Percentiles rank a stretch among this genome's conserved stretches.
These are phyloP conservation scores for Rhododendron mucronatum DNA, from an alignment of 148 eudicot genomes.

Conservation along the genomic window DNA sequence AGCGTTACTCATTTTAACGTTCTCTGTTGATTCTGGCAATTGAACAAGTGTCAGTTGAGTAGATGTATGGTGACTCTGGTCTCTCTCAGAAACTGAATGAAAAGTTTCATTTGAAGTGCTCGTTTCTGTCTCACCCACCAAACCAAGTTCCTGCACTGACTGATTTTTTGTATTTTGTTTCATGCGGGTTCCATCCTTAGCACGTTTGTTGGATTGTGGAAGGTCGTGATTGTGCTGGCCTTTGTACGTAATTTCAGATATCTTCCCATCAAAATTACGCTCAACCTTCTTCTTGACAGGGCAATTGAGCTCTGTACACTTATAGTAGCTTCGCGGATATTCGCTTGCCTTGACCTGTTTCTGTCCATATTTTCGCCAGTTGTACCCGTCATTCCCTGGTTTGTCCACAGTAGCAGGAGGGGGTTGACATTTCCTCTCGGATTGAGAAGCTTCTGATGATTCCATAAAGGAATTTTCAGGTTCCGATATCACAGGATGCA, in stretches of 20 bases:
- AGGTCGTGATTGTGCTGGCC: slow-evolving; percentile 73
- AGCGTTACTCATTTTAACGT: slow-evolving; percentile 36
- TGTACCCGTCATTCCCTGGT: slow-evolving; percentile 66
- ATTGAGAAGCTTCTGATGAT: slow-evolving; percentile 31
- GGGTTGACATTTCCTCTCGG: slow-evolving; percentile 26
- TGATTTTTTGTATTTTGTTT: slow-evolving; percentile 15
- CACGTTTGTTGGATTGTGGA: slow-evolving; percentile 37
- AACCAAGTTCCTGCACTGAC: slow-evolving; percentile 15
- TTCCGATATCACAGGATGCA: slow-evolving; percentile 21
- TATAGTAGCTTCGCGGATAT: slow-evolving; percentile 77
- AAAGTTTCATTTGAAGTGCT: slow-evolving; percentile 21
- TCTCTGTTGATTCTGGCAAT: slow-evolving; percentile 33
- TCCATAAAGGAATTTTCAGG: slow-evolving; percentile 27
- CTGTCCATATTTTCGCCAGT: slow-evolving; percentile 94
- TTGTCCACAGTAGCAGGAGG: slow-evolving; percentile 39
- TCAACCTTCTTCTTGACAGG: slow-evolving; percentile 88
- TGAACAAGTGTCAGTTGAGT: slow-evolving; percentile 35
- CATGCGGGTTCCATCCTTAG: slow-evolving; percentile 15
- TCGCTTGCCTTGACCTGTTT: slow-evolving; percentile 84
- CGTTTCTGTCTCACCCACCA: slow-evolving; percentile 23
- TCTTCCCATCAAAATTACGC: slow-evolving; percentile 57
- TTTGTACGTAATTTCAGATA: slow-evolving; percentile 78
- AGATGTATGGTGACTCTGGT: slow-evolving; percentile 24
- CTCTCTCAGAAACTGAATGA: slow-evolving; percentile 19
- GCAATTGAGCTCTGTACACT: slow-evolving; percentile 61